A percentile compares a stretch with the other conserved stretches of the same genome.
Conservation (phyloP, 2,329 filamentous ascomycete genomes). For the Aureobasidium uvarum region DNA sequence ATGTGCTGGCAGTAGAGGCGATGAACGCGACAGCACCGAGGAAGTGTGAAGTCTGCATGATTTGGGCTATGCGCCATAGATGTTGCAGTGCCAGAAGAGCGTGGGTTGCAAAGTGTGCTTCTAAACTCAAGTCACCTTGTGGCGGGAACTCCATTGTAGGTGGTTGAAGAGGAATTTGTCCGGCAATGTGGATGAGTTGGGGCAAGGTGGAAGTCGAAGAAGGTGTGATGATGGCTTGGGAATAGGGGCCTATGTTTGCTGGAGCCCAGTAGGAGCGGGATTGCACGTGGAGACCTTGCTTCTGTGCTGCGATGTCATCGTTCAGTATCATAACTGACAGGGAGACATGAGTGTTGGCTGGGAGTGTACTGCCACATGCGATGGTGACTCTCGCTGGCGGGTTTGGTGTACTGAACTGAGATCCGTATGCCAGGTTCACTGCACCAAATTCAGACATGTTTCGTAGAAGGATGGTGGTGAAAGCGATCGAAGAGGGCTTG, state of each 20-base stretch:
- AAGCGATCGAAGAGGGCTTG: slow-evolving; percentile 37
- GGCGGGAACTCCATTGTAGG: slow-evolving; percentile 65
- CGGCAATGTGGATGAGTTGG: slow-evolving; percentile 66
- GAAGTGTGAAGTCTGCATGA: slow-evolving; percentile 72
- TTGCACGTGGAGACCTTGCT: slow-evolving; percentile 76
- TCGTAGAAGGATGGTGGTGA: slow-evolving; percentile 66
- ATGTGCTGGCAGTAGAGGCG: slow-evolving; percentile 38
- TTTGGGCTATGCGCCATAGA: slow-evolving; percentile 75
- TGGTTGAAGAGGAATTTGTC: slow-evolving; percentile 86
- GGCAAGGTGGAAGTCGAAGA: slow-evolving; percentile 13
- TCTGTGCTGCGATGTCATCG: slow-evolving; percentile 29
- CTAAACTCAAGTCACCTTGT: not conserved
- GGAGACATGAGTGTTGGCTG: slow-evolving; percentile 60
- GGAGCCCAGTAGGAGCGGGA: slow-evolving; percentile 96
- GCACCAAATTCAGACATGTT: slow-evolving; percentile 74
- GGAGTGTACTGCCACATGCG: slow-evolving; percentile 68
- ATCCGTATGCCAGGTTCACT: slow-evolving; percentile 73
- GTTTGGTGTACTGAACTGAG: slow-evolving; percentile 72
- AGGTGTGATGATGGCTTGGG: slow-evolving; percentile 70
- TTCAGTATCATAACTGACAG: slow-evolving; percentile 52
- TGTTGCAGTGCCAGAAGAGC: slow-evolving; percentile 78
- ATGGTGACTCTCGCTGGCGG: slow-evolving; percentile 84
- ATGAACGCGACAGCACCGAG: slow-evolving; percentile 74
- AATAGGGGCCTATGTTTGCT: slow-evolving; percentile 96
- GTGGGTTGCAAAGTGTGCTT: slow-evolving; percentile 53